These are phyloP conservation scores for Gaultheria prostrata DNA, from an alignment of 148 eudicot species.

Conservation along the genomic window DNA sequence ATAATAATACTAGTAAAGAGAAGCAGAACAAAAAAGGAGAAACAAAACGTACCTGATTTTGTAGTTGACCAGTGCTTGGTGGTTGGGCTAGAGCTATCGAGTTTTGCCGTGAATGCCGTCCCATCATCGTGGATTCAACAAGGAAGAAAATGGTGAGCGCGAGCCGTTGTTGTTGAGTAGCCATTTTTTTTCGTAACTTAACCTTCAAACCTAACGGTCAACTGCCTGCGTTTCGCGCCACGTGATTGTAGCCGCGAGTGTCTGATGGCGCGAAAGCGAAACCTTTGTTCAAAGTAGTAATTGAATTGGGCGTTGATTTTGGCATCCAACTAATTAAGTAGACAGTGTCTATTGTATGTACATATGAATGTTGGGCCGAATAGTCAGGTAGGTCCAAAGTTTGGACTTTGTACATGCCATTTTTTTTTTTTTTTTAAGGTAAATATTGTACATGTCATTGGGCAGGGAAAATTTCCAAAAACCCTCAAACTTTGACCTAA, in stretches of 20 bases:
- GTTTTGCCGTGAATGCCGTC: not conserved
- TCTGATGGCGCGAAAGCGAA: not conserved
- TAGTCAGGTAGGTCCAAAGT: not conserved
- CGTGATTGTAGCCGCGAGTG: not conserved
- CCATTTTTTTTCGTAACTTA: conserved; percentile 17
- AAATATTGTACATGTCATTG: too few relatives aligned
- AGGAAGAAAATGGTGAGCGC: not conserved
- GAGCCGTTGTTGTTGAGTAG: conserved; percentile 18
- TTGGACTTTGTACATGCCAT: too few relatives aligned
- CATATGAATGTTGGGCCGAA: not conserved
- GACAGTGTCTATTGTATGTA: too few relatives aligned
- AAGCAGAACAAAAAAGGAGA: conserved; percentile 10
- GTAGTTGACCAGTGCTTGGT: conserved; percentile 19
- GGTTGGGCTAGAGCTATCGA: conserved; percentile 7
- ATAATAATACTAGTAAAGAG: not conserved
- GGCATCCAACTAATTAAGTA: not conserved
- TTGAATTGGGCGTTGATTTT: not conserved
- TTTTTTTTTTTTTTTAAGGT: too few relatives aligned
- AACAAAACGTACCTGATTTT: conserved; percentile 1
- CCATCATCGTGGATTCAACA: not conserved
- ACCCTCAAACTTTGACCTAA: too few relatives aligned
- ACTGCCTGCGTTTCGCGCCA: not conserved
- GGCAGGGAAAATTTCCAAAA: too few relatives aligned
- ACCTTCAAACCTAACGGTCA: conserved; percentile 39
- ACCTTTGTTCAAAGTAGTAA: not conserved